Evolutionary conservation across 169 alveolate species (phyloP).

Genomic region (Plasmodium gallinaceum): DNA sequence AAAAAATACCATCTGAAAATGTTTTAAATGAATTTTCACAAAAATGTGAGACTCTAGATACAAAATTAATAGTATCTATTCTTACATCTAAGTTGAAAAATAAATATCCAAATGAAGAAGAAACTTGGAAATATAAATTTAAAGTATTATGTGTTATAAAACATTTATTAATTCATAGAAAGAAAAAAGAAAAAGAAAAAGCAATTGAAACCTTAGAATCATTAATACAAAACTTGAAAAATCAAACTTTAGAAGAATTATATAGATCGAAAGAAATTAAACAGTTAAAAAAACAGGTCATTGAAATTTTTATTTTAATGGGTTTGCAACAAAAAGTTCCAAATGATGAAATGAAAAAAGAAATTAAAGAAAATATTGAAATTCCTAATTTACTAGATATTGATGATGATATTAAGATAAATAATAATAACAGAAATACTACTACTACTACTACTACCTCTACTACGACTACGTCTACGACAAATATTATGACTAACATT

Average conservation of each 20-base stretch:
- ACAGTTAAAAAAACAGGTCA: constrained; percentile 51
- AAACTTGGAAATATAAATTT: constrained; percentile 43
- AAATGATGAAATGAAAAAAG: neutral
- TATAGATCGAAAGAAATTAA: constrained; percentile 66
- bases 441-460: neutral
- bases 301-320: constrained; percentile 50
- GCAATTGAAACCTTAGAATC: constrained; percentile 39
- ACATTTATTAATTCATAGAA: constrained; percentile 37
- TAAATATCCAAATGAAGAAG: constrained; percentile 37
- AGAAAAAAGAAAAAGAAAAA: constrained; percentile 31
- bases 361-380: neutral
- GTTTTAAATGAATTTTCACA: constrained; percentile 38
- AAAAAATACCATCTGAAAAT: constrained; percentile 54
- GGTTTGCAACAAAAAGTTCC: constrained; percentile 29
- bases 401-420: constrained; percentile 28
- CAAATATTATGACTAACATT: neutral
- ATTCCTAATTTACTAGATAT: constrained; percentile 20
- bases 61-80: constrained; percentile 48
- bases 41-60: constrained; percentile 70
- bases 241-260: constrained; percentile 55
- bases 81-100: constrained; percentile 39
- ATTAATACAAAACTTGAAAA: constrained; percentile 31
- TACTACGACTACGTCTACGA: neutral
- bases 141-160: constrained; percentile 44
- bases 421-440: neutral